phyloP scores from a whole-genome alignment of 306 rosid species.

The Trichosanthes cucumerina region DNA sequence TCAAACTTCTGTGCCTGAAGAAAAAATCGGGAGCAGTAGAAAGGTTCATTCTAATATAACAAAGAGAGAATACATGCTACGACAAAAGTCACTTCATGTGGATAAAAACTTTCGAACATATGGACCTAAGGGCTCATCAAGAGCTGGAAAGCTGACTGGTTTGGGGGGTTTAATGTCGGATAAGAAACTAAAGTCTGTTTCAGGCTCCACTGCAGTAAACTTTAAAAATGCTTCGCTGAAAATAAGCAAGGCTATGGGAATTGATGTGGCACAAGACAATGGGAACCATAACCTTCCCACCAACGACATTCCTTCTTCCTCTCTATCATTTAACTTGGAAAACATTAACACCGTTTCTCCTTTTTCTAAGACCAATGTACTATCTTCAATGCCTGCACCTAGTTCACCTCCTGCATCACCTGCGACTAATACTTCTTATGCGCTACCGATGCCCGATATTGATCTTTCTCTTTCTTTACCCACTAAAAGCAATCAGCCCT shows the following conservation, averaged over 20 bases:
- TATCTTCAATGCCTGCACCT: slow-evolving; percentile 12
- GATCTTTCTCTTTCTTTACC: slow-evolving; percentile 80
- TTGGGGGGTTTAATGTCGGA: slow-evolving; percentile 63
- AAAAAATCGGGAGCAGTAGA: slow-evolving; percentile 38
- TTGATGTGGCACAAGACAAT: slow-evolving; percentile 45
- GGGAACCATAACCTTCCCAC: slow-evolving; percentile 32
- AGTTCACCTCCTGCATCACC: slow-evolving; percentile 10
- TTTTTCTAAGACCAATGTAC: slow-evolving; percentile 19
- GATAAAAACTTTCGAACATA: slow-evolving; percentile 59
- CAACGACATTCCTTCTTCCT: slow-evolving; percentile 30
- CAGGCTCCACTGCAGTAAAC: slow-evolving; percentile 50
- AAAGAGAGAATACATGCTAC: slow-evolving; percentile 73
- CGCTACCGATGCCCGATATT: slow-evolving; percentile 34
- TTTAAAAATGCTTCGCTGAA: slow-evolving; percentile 61
- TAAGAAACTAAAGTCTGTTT: slow-evolving; percentile 55
- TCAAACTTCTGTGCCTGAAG: slow-evolving; percentile 40
- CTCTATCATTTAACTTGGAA: slow-evolving; percentile 29
- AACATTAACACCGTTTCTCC: slow-evolving; percentile 24
- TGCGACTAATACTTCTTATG: slow-evolving; percentile 18
- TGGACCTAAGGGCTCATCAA: slow-evolving; percentile 68
- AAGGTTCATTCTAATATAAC: slow-evolving; percentile 44
- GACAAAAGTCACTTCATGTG: slow-evolving; percentile 65
- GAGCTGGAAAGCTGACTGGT: slow-evolving; percentile 59
- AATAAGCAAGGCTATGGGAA: slow-evolving; percentile 60
- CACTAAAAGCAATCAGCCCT: slow-evolving; percentile 28